Conservation (phyloP, 2,329 filamentous ascomycete species). For the Venturia carpophila region DNA sequence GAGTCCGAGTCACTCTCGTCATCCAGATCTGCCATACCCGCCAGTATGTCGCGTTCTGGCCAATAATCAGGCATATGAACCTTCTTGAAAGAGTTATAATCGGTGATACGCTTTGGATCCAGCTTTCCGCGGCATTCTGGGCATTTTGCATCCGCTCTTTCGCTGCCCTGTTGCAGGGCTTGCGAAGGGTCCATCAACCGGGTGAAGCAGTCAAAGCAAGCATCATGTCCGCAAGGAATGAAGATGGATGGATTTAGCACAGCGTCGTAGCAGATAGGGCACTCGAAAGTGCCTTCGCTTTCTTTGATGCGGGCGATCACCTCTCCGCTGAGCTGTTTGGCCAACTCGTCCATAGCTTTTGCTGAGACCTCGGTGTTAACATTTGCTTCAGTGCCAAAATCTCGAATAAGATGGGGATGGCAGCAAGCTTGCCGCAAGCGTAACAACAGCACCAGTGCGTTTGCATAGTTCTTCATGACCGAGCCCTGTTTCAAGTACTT, state of each 20-base stretch:
- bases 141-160: constrained; percentile 54
- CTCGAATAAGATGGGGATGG: constrained; percentile 63
- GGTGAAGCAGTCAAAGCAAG: constrained; percentile 68
- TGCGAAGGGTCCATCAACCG: constrained; percentile 56
- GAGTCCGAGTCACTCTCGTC: constrained; percentile 23
- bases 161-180: constrained; percentile 53
- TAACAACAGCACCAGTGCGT: constrained; percentile 70
- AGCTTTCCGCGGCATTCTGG: constrained; percentile 66
- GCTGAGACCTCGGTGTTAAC: constrained; percentile 41
- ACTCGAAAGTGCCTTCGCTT: constrained; percentile 57
- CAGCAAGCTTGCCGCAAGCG: constrained; percentile 76
- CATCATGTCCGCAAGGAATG: constrained; percentile 71
- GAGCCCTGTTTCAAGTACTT: constrained; percentile 63
- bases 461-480: constrained; percentile 66
- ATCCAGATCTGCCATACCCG: constrained; percentile 22
- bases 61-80: constrained; percentile 55
- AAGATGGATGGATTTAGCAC: constrained; percentile 69
- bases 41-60: constrained; percentile 28
- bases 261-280: constrained; percentile 72
- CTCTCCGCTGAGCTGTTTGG: constrained; percentile 49
- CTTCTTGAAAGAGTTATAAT: constrained; percentile 64
- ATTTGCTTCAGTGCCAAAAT: constrained; percentile 39
- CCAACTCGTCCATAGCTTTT: constrained; percentile 53
- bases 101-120: constrained; percentile 62
- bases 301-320: constrained; percentile 61